These are phyloP conservation scores for Sporothrix humicola DNA, from an alignment of 2,329 filamentous ascomycete species.

Conservation along the genomic window DNA sequence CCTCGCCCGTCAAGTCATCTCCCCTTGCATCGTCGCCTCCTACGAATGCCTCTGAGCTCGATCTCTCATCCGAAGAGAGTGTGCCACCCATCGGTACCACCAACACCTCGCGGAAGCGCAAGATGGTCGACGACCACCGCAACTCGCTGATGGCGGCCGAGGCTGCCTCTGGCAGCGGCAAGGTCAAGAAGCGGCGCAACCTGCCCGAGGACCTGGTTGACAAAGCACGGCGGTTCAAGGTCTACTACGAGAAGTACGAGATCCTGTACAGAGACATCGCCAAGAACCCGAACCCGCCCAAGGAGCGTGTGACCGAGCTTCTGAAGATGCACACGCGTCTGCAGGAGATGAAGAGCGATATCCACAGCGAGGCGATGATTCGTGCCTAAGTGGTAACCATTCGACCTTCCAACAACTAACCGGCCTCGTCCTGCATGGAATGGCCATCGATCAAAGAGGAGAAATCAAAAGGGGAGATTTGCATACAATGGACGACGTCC, in stretches of 20 bases:
- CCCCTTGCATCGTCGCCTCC: slow-evolving; percentile 69
- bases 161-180: slow-evolving; percentile 39
- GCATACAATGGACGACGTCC: slow-evolving; percentile 13
- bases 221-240: slow-evolving; percentile 62
- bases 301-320: slow-evolving; percentile 57
- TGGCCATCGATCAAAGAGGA: not conserved
- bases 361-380: slow-evolving; percentile 53
- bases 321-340: slow-evolving; percentile 61
- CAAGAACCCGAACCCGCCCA: slow-evolving; percentile 56
- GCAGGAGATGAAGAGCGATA: slow-evolving; percentile 63
- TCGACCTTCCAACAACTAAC: too few relatives aligned
- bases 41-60: slow-evolving; percentile 68
- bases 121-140: slow-evolving; percentile 40
- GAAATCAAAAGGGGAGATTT: not conserved
- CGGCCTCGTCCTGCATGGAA: too few relatives aligned
- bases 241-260: slow-evolving; percentile 62
- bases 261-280: slow-evolving; percentile 62
- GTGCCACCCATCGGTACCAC: slow-evolving; percentile 41
- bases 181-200: slow-evolving; percentile 41
- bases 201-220: slow-evolving; percentile 57
- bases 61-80: slow-evolving; percentile 45
- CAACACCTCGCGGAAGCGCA: slow-evolving; percentile 52
- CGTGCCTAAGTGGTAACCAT: slow-evolving; percentile 26
- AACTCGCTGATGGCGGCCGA: slow-evolving; percentile 35
- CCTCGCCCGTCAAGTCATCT: slow-evolving; percentile 67